A percentile compares a stretch with the other conserved stretches of the same genome.
These are phyloP conservation scores for Barbatosphaeria neglecta DNA, from an alignment of 495 filamentous ascomycete species.

Conservation along the genomic window DNA sequence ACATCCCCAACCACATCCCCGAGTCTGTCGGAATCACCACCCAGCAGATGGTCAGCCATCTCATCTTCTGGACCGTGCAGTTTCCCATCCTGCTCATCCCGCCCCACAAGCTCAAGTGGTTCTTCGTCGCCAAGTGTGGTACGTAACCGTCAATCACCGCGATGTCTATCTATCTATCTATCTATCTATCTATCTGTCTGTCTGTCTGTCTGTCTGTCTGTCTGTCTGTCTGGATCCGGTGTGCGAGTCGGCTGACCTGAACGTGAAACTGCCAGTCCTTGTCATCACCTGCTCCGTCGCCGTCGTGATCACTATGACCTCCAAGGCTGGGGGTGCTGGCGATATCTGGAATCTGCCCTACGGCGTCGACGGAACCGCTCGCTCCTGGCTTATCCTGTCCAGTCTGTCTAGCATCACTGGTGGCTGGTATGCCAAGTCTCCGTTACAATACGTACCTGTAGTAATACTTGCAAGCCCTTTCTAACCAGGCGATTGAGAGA, in stretches of 20 bases:
- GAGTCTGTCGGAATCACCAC: conserved; percentile 37
- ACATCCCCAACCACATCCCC: conserved; percentile 38
- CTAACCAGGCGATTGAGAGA: conserved; percentile 7
- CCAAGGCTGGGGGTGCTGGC: conserved; percentile 30
- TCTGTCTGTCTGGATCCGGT: too few relatives aligned
- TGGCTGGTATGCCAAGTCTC: conserved; percentile 8
- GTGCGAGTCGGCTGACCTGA: not conserved
- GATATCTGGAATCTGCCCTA: conserved; percentile 34
- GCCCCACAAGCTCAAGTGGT: conserved; percentile 36
- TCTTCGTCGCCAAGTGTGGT: conserved; percentile 38
- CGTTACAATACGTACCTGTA: not conserved
- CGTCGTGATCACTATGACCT: conserved; percentile 30
- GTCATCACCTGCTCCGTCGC: conserved; percentile 27
- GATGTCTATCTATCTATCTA: too few relatives aligned
- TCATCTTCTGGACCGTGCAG: conserved; percentile 38
- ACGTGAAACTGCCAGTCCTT: conserved; percentile 13
- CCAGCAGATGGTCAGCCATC: conserved; percentile 34
- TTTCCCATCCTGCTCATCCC: conserved; percentile 38
- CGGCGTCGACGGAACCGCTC: conserved; percentile 9
- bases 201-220: too few relatives aligned
- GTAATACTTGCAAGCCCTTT: too few relatives aligned
- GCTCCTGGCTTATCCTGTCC: conserved; percentile 19
- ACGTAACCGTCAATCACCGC: too few relatives aligned
- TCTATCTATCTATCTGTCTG: too few relatives aligned
- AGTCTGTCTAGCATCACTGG: conserved; percentile 19